Evolutionary conservation across 257 asterid species (phyloP), one percentile per base, ranked within the genome.

Genomic region (Leptodermis oblonga): DNA sequence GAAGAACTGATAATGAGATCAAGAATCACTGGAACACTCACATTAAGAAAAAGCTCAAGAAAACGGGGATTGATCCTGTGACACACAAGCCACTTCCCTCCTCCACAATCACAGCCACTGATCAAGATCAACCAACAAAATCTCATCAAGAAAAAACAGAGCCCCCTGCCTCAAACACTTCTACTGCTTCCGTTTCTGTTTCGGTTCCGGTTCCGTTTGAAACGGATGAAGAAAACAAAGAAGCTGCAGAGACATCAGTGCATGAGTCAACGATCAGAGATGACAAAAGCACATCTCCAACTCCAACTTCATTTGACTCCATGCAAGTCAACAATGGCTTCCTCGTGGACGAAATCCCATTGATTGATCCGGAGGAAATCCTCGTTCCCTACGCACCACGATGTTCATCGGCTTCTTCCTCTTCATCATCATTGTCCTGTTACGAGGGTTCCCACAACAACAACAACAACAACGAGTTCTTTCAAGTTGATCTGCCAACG

Each of bases 21-120:
- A 93, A 90, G 81, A 93, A 93, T 46, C 96, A 90, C 17, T 93
- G 97, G 98, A 93, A 93, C 73, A 93, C 98, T 0, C 98, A 93
- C 82, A 87, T 93, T 56, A 93, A 93, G 78, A 90, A 93, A 55
- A 90, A 90, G 75, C 72, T 93, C 22, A 87, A 59, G 86, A 93
- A 93, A 84, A 87, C 90, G 96, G 98, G 98, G 56, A 80, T 87
- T 60, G 97, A 93, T 74, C 98, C 96, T 3, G 72, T 86, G 8
- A 90, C 98, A n/a, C 98, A 93, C 92, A 80, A 83, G 80, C 96
- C 99, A 34, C 84, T 88, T 1, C 14, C n/a, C n/a, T n/a, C 81
- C 68, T 42, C 82, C 61, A 23, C 71, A 78, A 31, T 64, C 28
- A 18, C 75, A 9, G 3, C 79, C 26, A 2, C 70, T 42, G 74